Conservation (phyloP, 805 yeast genomes). For the Yamadazyma ubonensis region DNA sequence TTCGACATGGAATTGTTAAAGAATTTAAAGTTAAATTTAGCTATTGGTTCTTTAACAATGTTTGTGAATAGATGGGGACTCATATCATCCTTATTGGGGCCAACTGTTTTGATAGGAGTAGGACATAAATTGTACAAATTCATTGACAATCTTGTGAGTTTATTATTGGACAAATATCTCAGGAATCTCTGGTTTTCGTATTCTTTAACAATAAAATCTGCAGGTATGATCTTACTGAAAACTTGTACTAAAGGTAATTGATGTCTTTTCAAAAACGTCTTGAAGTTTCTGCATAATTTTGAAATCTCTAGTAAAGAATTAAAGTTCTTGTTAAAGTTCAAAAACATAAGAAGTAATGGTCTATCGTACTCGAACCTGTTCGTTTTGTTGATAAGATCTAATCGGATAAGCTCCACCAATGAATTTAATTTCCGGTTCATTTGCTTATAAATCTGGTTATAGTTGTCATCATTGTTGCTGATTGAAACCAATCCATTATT, state of each 20-base stretch:
- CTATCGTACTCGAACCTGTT: constrained; percentile 42
- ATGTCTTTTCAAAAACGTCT: constrained; percentile 33
- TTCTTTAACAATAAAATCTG: constrained; percentile 24
- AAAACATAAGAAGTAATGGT: constrained; percentile 53
- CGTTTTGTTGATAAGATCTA: constrained; percentile 41
- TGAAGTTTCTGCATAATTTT: constrained; percentile 47
- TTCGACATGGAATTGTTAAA: constrained; percentile 18
- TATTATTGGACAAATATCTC: constrained; percentile 31
- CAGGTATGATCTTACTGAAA: constrained; percentile 38
- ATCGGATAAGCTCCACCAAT: constrained; percentile 37
- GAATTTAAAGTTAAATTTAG: constrained; percentile 35
- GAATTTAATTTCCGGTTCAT: constrained; percentile 28
- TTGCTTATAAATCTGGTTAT: constrained; percentile 29
- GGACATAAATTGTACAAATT: constrained; percentile 61
- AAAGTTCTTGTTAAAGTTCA: constrained; percentile 42
- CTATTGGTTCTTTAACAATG: constrained; percentile 38
- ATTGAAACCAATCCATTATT: constrained; percentile 28
- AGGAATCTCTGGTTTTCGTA: constrained; percentile 17
- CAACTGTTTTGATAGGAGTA: constrained; percentile 11
- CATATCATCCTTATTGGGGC: background rate
- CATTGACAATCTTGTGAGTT: constrained; percentile 47
- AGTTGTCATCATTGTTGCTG: constrained; percentile 20
- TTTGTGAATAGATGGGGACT: constrained; percentile 25
- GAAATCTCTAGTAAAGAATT: constrained; percentile 49
- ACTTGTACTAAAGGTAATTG: constrained; percentile 40